Evolutionary conservation across 129 eudicot species (phyloP).

Genomic region (Erigeron canadensis): DNA sequence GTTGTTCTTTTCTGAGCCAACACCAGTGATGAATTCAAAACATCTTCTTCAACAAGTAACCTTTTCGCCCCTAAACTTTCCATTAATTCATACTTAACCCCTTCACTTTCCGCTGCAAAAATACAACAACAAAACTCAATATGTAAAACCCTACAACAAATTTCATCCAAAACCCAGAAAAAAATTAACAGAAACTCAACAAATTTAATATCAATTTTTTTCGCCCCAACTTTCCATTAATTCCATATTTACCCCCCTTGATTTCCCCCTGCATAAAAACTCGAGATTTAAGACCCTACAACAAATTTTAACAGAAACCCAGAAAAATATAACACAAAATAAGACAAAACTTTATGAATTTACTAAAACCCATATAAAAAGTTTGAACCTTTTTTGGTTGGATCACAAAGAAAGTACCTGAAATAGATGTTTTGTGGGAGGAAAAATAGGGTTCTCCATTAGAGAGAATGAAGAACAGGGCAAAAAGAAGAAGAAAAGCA

Average conservation of each 20-base stretch:
- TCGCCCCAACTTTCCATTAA: conserved; percentile 19
- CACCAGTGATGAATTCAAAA: conserved; percentile 63
- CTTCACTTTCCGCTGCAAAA: conserved; percentile 37
- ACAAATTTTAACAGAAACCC: conserved; percentile 2
- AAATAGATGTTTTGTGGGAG: conserved; percentile 20
- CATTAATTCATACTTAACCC: conserved; percentile 25
- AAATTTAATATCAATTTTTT: neutral
- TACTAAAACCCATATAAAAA: conserved; percentile 7
- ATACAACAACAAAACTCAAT: conserved; percentile 1
- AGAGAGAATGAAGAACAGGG: conserved; percentile 25
- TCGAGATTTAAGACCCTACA: conserved; percentile 16
- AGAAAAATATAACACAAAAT: neutral
- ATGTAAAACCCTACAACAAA: conserved; percentile 4
- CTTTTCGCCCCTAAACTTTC: conserved; percentile 42
- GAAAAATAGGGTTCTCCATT: conserved; percentile 26
- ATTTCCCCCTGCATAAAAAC: neutral
- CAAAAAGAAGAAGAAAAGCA: conserved; percentile 21
- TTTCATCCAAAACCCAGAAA: conserved; percentile 1
- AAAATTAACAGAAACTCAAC: neutral
- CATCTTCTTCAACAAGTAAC: conserved; percentile 36
- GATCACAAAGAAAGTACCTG: conserved; percentile 18
- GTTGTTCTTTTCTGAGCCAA: conserved; percentile 72
- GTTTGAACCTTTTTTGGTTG: neutral
- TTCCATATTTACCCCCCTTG: neutral
- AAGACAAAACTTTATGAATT: neutral